Percentiles rank a stretch among this genome's conserved stretches.
phyloP scores from a whole-genome alignment of 1,139 yeast species.

The Blastobotrys apis region DNA sequence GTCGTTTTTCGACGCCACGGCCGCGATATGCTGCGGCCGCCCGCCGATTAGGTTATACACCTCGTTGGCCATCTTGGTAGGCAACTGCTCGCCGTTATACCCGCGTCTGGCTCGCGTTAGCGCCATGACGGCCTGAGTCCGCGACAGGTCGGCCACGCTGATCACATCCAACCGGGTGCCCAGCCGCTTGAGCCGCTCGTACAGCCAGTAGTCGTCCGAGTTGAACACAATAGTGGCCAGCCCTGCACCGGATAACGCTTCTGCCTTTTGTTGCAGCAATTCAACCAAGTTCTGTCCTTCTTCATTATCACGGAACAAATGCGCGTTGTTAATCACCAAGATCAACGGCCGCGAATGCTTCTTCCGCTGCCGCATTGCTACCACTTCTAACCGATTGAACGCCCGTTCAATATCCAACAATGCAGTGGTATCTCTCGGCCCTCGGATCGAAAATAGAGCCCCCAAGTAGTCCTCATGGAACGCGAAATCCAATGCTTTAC shows the following conservation, averaged over 20 bases:
- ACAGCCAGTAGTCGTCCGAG: constrained; percentile 85
- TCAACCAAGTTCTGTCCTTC: constrained; percentile 71
- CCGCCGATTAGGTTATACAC: constrained; percentile 77
- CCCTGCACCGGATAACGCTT: constrained; percentile 69
- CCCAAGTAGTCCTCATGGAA: constrained; percentile 82
- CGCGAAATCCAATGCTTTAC: constrained; percentile 68
- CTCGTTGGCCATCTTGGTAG: constrained; percentile 45
- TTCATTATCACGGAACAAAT: constrained; percentile 59
- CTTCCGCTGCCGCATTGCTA: constrained; percentile 50
- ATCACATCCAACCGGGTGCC: constrained; percentile 74
- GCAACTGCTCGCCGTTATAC: constrained; percentile 41
- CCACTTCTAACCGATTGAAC: constrained; percentile 67
- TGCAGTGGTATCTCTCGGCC: constrained; percentile 84
- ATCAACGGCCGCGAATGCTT: constrained; percentile 53
- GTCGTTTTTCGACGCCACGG: constrained; percentile 64
- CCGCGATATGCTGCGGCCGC: constrained; percentile 75
- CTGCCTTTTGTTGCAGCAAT: constrained; percentile 78
- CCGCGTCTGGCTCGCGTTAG: constrained; percentile 51
- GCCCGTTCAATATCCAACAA: constrained; percentile 79
- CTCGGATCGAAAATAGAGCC: constrained; percentile 72
- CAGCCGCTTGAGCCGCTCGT: constrained; percentile 65
- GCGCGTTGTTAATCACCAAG: constrained; percentile 68
- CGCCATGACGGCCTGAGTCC: constrained; percentile 55
- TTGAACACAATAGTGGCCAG: constrained; percentile 72
- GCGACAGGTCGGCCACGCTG: constrained; percentile 61